phyloP scores from a whole-genome alignment of 441 rosid species.

The Euphorbia neoarborescens region DNA sequence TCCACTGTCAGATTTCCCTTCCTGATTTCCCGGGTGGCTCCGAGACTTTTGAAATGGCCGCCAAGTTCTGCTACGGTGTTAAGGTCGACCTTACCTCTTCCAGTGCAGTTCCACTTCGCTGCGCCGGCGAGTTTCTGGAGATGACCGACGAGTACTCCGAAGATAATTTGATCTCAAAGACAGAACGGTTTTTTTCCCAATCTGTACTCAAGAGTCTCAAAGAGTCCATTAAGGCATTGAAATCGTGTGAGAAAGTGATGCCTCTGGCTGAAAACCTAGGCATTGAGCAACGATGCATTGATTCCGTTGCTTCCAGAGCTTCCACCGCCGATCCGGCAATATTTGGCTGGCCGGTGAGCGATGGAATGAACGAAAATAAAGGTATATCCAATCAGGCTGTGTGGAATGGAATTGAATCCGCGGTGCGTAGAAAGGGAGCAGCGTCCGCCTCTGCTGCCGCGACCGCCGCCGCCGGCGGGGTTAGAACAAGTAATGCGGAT shows the following conservation, averaged over 20 bases:
- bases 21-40: slow-evolving; percentile 79
- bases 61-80: slow-evolving; percentile 91
- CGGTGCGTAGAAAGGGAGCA: slow-evolving; percentile 72
- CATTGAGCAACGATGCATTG: slow-evolving; percentile 63
- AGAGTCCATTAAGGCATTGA: slow-evolving; percentile 70
- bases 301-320: slow-evolving; percentile 59
- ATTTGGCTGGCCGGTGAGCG: slow-evolving; percentile 85
- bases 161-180: slow-evolving; percentile 60
- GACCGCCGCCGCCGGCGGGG: slow-evolving; percentile 3
- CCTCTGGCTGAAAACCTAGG: slow-evolving; percentile 57
- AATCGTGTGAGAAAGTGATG: slow-evolving; percentile 59
- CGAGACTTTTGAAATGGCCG: slow-evolving; percentile 82
- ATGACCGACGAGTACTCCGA: slow-evolving; percentile 92
- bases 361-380: slow-evolving; percentile 17
- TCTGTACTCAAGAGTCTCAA: slow-evolving; percentile 69
- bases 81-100: slow-evolving; percentile 76
- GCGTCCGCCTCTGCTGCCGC: neutral
- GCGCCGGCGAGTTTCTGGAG: slow-evolving; percentile 78
- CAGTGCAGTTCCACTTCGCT: slow-evolving; percentile 66
- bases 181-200: slow-evolving; percentile 74
- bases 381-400: slow-evolving; percentile 27
- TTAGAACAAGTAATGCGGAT: slow-evolving; percentile 58
- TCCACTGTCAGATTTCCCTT: slow-evolving; percentile 48
- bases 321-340: slow-evolving; percentile 77
- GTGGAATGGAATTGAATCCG: slow-evolving; percentile 71